These are phyloP conservation scores for Chlamydomonas sp. DNA, from an alignment of 139 green algal genomes.

Conservation along the genomic window DNA sequence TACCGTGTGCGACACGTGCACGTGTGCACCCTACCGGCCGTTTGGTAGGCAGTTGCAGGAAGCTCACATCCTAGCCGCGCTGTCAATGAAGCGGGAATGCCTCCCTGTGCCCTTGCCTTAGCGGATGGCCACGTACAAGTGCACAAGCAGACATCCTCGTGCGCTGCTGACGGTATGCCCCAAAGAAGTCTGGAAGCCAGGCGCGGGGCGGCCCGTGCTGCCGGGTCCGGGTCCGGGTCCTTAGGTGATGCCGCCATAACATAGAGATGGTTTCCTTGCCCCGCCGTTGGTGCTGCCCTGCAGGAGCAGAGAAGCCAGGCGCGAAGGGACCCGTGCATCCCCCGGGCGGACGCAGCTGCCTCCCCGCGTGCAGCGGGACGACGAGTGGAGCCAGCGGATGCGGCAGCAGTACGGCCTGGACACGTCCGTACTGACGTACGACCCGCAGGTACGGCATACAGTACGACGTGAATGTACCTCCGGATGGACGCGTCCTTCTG, in stretches of 20 bases:
- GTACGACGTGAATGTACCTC: no score
- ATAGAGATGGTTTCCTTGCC: background rate
- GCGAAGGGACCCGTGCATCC: background rate
- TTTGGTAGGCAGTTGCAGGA: no score
- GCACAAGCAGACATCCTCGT: no score
- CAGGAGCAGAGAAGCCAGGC: background rate
- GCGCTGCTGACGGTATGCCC: no score
- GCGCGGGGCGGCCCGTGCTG: no score
- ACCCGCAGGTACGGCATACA: background rate
- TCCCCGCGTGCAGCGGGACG: conserved; percentile 2
- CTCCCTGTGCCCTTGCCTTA: no score
- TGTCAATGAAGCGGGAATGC: no score
- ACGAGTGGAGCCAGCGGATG: conserved; percentile 34
- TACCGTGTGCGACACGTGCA: no score
- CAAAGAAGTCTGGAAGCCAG: background rate
- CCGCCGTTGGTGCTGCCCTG: background rate
- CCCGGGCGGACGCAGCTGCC: conserved; percentile 1
- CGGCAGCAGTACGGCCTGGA: conserved; percentile 37
- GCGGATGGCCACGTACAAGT: no score
- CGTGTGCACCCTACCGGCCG: no score
- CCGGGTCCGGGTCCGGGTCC: background rate
- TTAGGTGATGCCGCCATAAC: background rate
- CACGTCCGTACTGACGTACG: conserved; percentile 26
- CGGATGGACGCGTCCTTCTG: no score
- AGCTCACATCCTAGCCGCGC: no score